Evolutionary conservation across 345 rosid genomes (phyloP).

Genomic region (Acer saccharum): DNA sequence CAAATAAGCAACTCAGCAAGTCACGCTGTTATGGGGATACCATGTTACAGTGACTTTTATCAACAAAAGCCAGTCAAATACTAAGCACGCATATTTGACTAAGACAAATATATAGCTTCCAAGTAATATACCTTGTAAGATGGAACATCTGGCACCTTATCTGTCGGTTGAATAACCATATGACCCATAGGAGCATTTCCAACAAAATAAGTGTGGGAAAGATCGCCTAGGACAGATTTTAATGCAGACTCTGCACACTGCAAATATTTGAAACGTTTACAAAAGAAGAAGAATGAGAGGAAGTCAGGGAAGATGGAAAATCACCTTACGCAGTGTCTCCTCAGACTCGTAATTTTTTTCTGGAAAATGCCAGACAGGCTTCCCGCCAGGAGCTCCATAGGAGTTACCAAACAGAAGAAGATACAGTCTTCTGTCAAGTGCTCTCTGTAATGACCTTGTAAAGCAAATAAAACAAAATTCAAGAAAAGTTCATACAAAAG

Average conservation of each 20-base stretch:
- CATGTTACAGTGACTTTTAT: background rate
- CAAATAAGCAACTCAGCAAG: background rate
- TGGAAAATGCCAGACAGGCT: conserved; percentile 94
- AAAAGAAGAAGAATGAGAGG: background rate
- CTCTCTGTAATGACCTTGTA: conserved; percentile 69
- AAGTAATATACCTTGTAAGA: conserved; percentile 61
- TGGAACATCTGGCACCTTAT: conserved; percentile 41
- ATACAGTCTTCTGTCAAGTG: conserved; percentile 84
- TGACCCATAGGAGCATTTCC: conserved; percentile 99
- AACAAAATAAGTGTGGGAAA: conserved; percentile 85
- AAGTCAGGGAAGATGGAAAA: background rate
- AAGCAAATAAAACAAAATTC: conserved; percentile 4
- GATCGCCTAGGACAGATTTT: conserved; percentile 69
- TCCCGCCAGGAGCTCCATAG: conserved; percentile 52
- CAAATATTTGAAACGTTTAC: conserved; percentile 19
- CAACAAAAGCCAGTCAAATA: background rate
- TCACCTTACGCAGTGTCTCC: conserved; percentile 82
- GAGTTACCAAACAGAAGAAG: conserved; percentile 75
- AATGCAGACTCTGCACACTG: conserved; percentile 96
- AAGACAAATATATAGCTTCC: background rate
- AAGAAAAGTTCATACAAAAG: background rate
- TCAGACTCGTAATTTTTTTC: conserved; percentile 84
- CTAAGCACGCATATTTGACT: background rate
- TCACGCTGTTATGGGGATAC: background rate
- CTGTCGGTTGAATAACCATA: conserved; percentile 51